Percentiles rank a stretch among this genome's conserved stretches.
Conservation (phyloP, 2,329 filamentous ascomycete genomes). For the Monascus ruber region DNA sequence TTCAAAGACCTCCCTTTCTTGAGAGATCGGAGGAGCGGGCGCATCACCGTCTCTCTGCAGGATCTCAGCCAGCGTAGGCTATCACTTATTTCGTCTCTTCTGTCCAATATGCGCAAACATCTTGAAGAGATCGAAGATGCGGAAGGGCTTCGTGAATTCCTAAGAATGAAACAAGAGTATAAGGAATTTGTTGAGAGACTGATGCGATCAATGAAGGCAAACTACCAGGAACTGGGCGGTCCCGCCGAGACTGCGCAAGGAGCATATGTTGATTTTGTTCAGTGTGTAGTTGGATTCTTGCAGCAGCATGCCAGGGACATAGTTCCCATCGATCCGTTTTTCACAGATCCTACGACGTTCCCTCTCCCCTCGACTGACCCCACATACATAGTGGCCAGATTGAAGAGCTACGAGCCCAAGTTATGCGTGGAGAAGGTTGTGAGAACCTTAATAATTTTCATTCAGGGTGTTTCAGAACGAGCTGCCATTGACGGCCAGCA, state of each 20-base stretch:
- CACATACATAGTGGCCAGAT: conserved; percentile 49
- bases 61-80: conserved; percentile 46
- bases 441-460: conserved; percentile 46
- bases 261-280: conserved; percentile 51
- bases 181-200: conserved; percentile 41
- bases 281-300: conserved; percentile 46
- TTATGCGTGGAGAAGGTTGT: conserved; percentile 37
- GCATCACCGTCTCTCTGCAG: conserved; percentile 37
- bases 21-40: conserved; percentile 20
- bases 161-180: conserved; percentile 33
- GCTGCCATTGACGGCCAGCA: conserved; percentile 49
- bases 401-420: conserved; percentile 49
- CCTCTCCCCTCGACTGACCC: conserved; percentile 50
- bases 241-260: conserved; percentile 28
- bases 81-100: conserved; percentile 43
- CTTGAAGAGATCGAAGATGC: conserved; percentile 27
- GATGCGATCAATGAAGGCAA: conserved; percentile 51
- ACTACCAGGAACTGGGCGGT: conserved; percentile 44
- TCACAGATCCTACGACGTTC: conserved; percentile 49
- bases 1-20: conserved; percentile 49
- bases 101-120: conserved; percentile 49
- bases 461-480: conserved; percentile 48
- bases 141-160: conserved; percentile 20
- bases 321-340: conserved; percentile 46
- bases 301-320: conserved; percentile 50